Conservation (phyloP, 2,329 filamentous ascomycete species). For the Truncatella angustata region DNA sequence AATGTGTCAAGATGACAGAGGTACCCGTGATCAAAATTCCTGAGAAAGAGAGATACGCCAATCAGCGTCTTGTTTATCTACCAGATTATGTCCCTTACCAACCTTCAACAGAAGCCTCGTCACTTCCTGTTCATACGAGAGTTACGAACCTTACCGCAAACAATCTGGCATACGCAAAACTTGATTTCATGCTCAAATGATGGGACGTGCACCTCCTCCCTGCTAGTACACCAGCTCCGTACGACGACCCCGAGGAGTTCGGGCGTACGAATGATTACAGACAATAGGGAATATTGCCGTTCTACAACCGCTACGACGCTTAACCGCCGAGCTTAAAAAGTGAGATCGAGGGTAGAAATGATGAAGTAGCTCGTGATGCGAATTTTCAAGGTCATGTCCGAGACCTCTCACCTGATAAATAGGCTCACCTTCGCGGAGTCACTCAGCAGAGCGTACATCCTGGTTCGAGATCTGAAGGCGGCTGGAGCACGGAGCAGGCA, state of each 20-base stretch:
- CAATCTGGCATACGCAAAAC: conserved; percentile 32
- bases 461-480: conserved; percentile 9
- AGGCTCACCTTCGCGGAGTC: conserved; percentile 30
- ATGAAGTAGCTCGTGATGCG: conserved; percentile 22
- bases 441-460: conserved; percentile 18
- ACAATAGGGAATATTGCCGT: conserved; percentile 33
- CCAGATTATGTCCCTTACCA: conserved; percentile 23
- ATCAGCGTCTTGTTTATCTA: conserved; percentile 24
- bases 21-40: conserved; percentile 28
- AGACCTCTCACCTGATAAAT: conserved; percentile 30
- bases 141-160: conserved; percentile 31
- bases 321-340: conserved; percentile 14
- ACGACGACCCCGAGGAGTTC: conserved; percentile 36
- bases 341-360: conserved; percentile 10
- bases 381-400: conserved; percentile 24
- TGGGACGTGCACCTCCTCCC: conserved; percentile 46
- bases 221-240: conserved; percentile 26
- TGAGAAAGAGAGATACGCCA: conserved; percentile 27
- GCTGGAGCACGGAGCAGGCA: conserved; percentile 28
- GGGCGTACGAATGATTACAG: conserved; percentile 44
- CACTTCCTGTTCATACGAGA: conserved; percentile 27
- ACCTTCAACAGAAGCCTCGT: conserved; percentile 21
- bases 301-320: conserved; percentile 44
- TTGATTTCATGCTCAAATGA: conserved; percentile 28
- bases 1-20: conserved; percentile 22